Conservation (phyloP, 1,139 yeast genomes). For the Zygosaccharomyces pseudobailii region DNA sequence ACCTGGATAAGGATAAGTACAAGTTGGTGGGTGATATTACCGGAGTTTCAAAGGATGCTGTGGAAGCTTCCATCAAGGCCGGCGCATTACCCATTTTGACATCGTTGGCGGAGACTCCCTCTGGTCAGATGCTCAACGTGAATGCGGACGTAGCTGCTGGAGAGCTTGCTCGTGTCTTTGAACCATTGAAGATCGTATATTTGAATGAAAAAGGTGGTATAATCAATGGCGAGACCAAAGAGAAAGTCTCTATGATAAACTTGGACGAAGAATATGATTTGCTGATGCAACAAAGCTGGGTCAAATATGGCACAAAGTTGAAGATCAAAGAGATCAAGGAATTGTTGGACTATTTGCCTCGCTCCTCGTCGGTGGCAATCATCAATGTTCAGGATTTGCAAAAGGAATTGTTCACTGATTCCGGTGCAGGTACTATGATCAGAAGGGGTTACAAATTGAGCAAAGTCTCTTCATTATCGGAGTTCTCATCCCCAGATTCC, state of each 20-base stretch:
- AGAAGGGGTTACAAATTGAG: slow-evolving; percentile 93
- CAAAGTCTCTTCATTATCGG: slow-evolving; percentile 61
- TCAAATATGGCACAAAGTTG: slow-evolving; percentile 94
- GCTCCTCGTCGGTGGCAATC: slow-evolving; percentile 96
- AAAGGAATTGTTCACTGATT: slow-evolving; percentile 94
- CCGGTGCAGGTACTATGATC: slow-evolving; percentile 98
- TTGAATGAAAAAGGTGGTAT: slow-evolving; percentile 97
- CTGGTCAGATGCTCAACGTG: slow-evolving; percentile 94
- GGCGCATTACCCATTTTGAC: slow-evolving; percentile 97
- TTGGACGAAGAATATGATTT: slow-evolving; percentile 94
- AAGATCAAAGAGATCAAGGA: slow-evolving; percentile 96
- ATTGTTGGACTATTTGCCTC: slow-evolving; percentile 84
- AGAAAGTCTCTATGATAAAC: slow-evolving; percentile 83
- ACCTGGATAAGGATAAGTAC: slow-evolving; percentile 84
- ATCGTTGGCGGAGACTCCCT: slow-evolving; percentile 90
- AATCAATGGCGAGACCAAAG: slow-evolving; percentile 86
- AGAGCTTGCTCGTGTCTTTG: slow-evolving; percentile 92
- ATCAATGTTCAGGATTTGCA: slow-evolving; percentile 92
- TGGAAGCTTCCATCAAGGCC: slow-evolving; percentile 91
- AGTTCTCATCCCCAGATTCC: slow-evolving; percentile 67
- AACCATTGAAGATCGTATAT: slow-evolving; percentile 93
- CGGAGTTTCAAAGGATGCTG: slow-evolving; percentile 81
- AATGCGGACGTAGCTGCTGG: slow-evolving; percentile 99
- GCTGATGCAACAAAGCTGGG: slow-evolving; percentile 92
- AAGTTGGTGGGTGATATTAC: slow-evolving; percentile 88